Conservation (phyloP, 345 rosid species). For the Eucalyptus polyanthemos region DNA sequence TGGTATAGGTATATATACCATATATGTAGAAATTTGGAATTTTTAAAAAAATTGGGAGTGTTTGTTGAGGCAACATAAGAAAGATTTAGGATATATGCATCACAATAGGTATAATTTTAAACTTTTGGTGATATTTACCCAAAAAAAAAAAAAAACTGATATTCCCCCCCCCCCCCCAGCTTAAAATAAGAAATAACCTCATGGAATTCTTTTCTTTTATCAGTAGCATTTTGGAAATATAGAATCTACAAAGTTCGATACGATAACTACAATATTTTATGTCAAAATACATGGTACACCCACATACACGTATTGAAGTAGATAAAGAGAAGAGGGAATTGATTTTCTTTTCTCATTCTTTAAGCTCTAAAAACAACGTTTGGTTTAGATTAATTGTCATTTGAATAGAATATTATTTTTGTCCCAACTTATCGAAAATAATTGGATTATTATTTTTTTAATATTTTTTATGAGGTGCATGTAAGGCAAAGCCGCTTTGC, state of each 20-base stretch:
- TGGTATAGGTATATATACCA: too few species aligned
- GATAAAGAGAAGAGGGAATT: neutral
- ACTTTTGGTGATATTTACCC: neutral
- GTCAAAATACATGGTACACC: neutral
- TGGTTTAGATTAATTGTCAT: neutral
- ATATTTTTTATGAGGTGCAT: neutral
- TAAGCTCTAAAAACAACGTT: neutral
- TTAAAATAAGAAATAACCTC: neutral
- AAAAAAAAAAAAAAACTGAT: neutral
- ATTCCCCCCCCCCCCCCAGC: neutral
- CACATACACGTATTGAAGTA: neutral
- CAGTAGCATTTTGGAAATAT: neutral
- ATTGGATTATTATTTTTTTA: neutral
- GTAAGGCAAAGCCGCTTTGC: neutral
- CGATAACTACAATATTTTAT: neutral
- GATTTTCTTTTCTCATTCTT: neutral
- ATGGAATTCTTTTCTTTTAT: neutral
- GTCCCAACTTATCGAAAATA: neutral
- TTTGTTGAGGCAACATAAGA: neutral
- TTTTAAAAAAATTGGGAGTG: too few species aligned
- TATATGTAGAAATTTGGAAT: too few species aligned
- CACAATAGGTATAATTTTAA: neutral
- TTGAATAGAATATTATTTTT: neutral
- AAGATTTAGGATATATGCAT: too few species aligned
- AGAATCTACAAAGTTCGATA: neutral